Evolutionary conservation across 2,329 filamentous ascomycete species (phyloP), one percentile per base, ranked within the genome.

Genomic region (Phaeoacremonium minimum): DNA sequence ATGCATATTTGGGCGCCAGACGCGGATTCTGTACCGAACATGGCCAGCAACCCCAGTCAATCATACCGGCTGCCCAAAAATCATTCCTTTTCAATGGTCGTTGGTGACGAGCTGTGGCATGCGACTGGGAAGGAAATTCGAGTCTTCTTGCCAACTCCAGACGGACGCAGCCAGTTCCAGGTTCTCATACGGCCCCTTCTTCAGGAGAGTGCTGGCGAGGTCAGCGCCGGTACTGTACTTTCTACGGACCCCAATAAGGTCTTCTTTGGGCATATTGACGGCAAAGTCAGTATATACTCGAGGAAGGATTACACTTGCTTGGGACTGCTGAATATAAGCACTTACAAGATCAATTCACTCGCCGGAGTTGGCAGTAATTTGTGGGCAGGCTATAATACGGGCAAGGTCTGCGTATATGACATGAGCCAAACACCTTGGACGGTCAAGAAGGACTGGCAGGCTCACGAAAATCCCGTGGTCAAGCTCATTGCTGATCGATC

Each of bases 371-470:
- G 89, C 5, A 76, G 82, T 42, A 77, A 87, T 51, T 70, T 98
- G 1, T 98, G 93, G 93, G 88, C 89, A 18, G 91, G 84, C 4
- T 97, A 90, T 65, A 96, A 91, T 57, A 96, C 87, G 0, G 93
- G 93, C 13, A 95, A 85, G 73, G 80, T 95, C 19, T 93, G 88
- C 51, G 85, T 97, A 7, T 98, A 96, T 60, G 90, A 98, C 57
- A 85, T 87, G 9, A 76, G 69, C 8, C 75, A 78, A 18, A 80
- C 76, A n/a, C 91, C 91, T 0, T 98, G 93, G 93, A 74, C 75
- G 15, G 80, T 95, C 17, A 83, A 87, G 63, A 98, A 98, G 58
- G 91, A 97, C 53, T 98, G 93, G 91, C 80, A 83, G 46, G 91
- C 88, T 4, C 93, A 97, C 55, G 82, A 87, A 6, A 85, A 85